Evolutionary conservation across 176 grass and related monocot genomes (phyloP).

Genomic region (Calamus simplicifolius): DNA sequence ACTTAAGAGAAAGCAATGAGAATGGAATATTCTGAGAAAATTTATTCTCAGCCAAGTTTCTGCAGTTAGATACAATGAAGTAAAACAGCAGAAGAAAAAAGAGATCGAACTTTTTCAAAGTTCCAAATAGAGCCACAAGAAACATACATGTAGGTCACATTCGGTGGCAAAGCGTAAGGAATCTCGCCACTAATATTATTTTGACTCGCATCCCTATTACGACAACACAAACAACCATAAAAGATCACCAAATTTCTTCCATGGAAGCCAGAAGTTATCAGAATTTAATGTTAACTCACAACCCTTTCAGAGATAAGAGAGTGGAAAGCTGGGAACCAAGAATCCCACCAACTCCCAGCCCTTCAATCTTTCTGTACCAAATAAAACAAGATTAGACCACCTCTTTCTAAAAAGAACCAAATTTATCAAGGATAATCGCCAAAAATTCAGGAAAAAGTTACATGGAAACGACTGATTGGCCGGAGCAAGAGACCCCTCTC

Average conservation of each 20-base stretch:
- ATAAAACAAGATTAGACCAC: slow-evolving; percentile 13
- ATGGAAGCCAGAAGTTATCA: slow-evolving; percentile 9
- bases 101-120: too few species aligned
- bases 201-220: slow-evolving; percentile 61
- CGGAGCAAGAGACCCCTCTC: slow-evolving; percentile 56
- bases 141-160: slow-evolving; percentile 52
- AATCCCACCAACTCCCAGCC: slow-evolving; percentile 58
- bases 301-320: slow-evolving; percentile 54
- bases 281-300: slow-evolving; percentile 34
- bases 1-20: slow-evolving; percentile 52
- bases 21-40: slow-evolving; percentile 55
- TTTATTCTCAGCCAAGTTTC: slow-evolving; percentile 69
- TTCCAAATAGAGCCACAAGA: not conserved
- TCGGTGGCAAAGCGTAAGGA: slow-evolving; percentile 61
- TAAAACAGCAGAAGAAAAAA: too few species aligned
- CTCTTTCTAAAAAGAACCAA: slow-evolving; percentile 15
- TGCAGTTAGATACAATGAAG: slow-evolving; percentile 18
- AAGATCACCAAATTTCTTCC: not conserved
- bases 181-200: slow-evolving; percentile 76
- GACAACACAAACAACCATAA: slow-evolving; percentile 18
- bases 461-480: slow-evolving; percentile 44
- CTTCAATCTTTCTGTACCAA: slow-evolving; percentile 56
- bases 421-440: not conserved
- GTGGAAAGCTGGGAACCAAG: slow-evolving; percentile 48
- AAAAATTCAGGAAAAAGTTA: slow-evolving; percentile 20